Conservation (phyloP, 805 yeast genomes). For the Sugiyamaella lignohabitans region DNA sequence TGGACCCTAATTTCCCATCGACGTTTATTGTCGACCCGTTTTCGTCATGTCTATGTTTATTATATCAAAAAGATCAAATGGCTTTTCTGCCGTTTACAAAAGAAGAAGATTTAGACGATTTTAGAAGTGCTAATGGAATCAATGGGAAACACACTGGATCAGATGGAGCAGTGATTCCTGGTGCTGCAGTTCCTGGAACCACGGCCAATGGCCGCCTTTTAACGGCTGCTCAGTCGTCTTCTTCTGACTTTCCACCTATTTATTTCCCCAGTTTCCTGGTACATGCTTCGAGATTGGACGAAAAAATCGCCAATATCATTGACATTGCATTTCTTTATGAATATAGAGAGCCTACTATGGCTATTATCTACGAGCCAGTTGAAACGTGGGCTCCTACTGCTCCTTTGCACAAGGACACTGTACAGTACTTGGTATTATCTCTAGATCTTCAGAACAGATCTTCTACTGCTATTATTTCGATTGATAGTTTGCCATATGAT, state of each 20-base stretch:
- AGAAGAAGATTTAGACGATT: conserved; percentile 28
- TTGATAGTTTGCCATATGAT: conserved; percentile 69
- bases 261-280: conserved; percentile 54
- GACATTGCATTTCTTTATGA: conserved; percentile 67
- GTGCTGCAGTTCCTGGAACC: conserved; percentile 3
- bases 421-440: conserved; percentile 56
- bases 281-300: conserved; percentile 49
- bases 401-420: conserved; percentile 54
- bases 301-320: conserved; percentile 53
- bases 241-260: conserved; percentile 23
- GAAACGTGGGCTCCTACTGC: conserved; percentile 77
- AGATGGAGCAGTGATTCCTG: too few relatives aligned
- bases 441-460: conserved; percentile 51
- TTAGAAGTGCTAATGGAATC: conserved; percentile 4
- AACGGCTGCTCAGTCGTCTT: background rate
- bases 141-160: too few relatives aligned
- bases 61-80: conserved; percentile 55
- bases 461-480: conserved; percentile 62
- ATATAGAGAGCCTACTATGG: conserved; percentile 78
- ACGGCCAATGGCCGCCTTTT: too few relatives aligned
- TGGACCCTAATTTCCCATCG: conserved; percentile 33
- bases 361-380: conserved; percentile 51
- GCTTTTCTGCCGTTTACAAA: conserved; percentile 62
- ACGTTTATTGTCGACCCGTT: conserved; percentile 57
- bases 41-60: conserved; percentile 42